Evolutionary conservation across 768 basidiomycete genomes (phyloP).

Genomic region (Mycena maculata): DNA sequence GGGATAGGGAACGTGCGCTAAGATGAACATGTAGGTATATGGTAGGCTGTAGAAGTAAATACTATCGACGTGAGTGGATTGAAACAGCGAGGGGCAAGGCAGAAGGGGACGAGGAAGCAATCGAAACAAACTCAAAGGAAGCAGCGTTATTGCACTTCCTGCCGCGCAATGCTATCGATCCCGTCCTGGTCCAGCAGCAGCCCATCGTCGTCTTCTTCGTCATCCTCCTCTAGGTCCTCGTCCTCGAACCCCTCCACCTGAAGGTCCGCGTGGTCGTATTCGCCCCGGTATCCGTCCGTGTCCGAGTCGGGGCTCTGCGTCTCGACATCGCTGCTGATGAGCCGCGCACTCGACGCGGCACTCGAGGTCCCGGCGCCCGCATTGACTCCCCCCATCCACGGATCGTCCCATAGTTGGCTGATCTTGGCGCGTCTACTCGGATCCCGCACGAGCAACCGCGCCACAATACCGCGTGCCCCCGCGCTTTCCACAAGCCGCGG

Average conservation of each 20-base stretch:
- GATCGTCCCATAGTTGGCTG: slow-evolving; percentile 70
- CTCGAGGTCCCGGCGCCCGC: background rate
- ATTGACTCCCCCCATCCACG: slow-evolving; percentile 53
- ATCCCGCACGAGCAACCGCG: slow-evolving; percentile 74
- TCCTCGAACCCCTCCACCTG: slow-evolving; percentile 33
- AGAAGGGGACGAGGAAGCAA: slow-evolving; percentile 3
- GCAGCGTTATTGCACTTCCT: slow-evolving; percentile 32
- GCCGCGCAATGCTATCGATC: slow-evolving; percentile 35
- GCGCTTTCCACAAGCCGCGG: slow-evolving; percentile 51
- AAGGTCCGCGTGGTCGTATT: slow-evolving; percentile 24
- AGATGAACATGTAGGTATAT: slow-evolving; percentile 5
- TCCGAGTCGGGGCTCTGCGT: slow-evolving; percentile 25
- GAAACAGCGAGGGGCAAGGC: background rate
- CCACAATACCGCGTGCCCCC: slow-evolving; percentile 68
- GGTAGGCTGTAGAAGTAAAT: slow-evolving; percentile 25
- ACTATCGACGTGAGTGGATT: background rate
- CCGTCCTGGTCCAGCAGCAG: slow-evolving; percentile 35
- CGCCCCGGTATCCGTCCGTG: slow-evolving; percentile 11
- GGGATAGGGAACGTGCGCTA: slow-evolving; percentile 9
- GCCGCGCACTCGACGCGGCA: background rate
- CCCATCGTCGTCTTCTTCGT: slow-evolving; percentile 35
- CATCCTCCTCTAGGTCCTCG: slow-evolving; percentile 34
- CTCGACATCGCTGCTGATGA: slow-evolving; percentile 26
- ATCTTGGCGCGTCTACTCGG: slow-evolving; percentile 72
- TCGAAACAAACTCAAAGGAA: slow-evolving; percentile 14